Conservation (phyloP, 768 basidiomycete species). For the Boletus edulis region DNA sequence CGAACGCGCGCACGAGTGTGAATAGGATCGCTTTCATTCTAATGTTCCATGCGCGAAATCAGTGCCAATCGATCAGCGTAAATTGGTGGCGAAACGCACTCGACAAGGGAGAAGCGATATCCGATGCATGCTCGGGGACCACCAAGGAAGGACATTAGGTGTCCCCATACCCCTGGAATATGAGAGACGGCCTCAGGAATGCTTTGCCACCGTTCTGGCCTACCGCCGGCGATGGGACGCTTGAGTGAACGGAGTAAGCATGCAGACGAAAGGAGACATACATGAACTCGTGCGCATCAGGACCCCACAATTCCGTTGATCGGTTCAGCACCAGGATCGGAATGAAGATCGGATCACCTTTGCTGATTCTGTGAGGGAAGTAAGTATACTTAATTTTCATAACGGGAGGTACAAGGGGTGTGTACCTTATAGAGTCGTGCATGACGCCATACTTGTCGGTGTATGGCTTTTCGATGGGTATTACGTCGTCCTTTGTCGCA, state of each 20-base stretch:
- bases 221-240: slow-evolving; percentile 19
- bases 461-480: slow-evolving; percentile 48
- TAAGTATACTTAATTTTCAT: not conserved
- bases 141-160: slow-evolving; percentile 59
- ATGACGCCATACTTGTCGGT: slow-evolving; percentile 41
- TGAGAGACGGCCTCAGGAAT: slow-evolving; percentile 41
- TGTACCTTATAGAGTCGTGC: slow-evolving; percentile 39
- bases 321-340: slow-evolving; percentile 56
- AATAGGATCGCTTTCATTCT: slow-evolving; percentile 10
- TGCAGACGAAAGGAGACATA: slow-evolving; percentile 22
- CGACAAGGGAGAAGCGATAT: slow-evolving; percentile 60
- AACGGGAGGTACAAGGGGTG: not conserved
- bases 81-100: slow-evolving; percentile 36
- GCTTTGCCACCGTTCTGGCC: slow-evolving; percentile 63
- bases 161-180: slow-evolving; percentile 62
- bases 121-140: slow-evolving; percentile 69
- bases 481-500: slow-evolving; percentile 50
- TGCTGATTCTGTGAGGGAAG: slow-evolving; percentile 31
- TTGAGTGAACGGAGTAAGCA: not conserved
- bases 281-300: slow-evolving; percentile 61
- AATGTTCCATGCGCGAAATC: not conserved
- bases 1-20: slow-evolving; percentile 8
- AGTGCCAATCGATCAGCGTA: too few relatives aligned
- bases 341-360: slow-evolving; percentile 46
- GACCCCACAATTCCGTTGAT: slow-evolving; percentile 55